phyloP scores from a whole-genome alignment of 208 protist genomes.

The Trypanosoma lewisi region DNA sequence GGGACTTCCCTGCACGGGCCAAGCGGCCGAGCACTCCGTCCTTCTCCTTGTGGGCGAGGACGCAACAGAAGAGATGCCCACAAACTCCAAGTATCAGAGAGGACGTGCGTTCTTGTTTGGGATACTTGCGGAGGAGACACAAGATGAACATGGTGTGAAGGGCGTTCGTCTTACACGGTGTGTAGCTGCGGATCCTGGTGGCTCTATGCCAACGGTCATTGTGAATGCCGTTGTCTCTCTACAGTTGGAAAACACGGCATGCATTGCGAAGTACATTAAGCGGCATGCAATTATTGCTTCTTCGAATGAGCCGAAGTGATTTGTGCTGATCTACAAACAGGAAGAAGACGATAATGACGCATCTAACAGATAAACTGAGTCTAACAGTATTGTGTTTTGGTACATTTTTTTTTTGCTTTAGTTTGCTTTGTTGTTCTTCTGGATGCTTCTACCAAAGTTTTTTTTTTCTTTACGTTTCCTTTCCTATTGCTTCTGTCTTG shows the following conservation, averaged over 20 bases:
- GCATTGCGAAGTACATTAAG: conserved; percentile 13
- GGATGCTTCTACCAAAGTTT: neutral
- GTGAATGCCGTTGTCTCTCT: conserved; percentile 12
- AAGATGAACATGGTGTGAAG: conserved; percentile 14
- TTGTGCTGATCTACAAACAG: too few species aligned
- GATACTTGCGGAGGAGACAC: conserved; percentile 30
- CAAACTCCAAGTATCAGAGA: conserved; percentile 24
- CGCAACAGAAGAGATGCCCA: conserved; percentile 31
- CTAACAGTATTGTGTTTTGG: too few species aligned
- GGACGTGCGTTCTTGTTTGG: conserved; percentile 29
- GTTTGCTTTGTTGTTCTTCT: too few species aligned
- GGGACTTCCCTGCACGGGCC: conserved; percentile 12
- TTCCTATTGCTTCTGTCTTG: too few species aligned
- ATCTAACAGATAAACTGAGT: too few species aligned
- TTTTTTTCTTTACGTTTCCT: conserved; percentile 15
- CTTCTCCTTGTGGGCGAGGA: conserved; percentile 36
- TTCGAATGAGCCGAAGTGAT: neutral
- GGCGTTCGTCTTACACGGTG: conserved; percentile 29
- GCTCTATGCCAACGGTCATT: conserved; percentile 25
- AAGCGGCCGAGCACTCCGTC: conserved; percentile 17
- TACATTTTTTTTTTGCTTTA: neutral
- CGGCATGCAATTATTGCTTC: neutral
- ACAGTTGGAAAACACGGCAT: conserved; percentile 27
- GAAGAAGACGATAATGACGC: too few species aligned
- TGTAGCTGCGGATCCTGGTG: conserved; percentile 28